These are phyloP conservation scores for Fusarium pseudocircinatum DNA, from an alignment of 2,329 filamentous ascomycete species.

Conservation along the genomic window DNA sequence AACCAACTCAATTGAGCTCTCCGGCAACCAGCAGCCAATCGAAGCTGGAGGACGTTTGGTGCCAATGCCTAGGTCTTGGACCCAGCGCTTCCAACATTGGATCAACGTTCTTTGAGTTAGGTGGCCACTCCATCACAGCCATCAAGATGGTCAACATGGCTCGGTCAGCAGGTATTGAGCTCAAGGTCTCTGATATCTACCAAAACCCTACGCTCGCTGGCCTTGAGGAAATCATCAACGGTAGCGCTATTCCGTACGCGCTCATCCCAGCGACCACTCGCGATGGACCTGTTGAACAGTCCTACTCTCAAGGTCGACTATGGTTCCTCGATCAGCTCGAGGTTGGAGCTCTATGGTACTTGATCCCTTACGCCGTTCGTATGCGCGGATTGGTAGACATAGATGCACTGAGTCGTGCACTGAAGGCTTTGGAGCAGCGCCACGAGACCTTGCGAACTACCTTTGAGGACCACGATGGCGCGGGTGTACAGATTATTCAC, in stretches of 20 bases:
- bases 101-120: neutral
- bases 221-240: neutral
- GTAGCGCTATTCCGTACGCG: neutral
- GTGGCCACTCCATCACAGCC: constrained; percentile 3
- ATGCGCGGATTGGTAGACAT: neutral
- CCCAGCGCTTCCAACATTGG: neutral
- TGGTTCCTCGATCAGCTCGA: constrained; percentile 21
- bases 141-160: constrained; percentile 21
- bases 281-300: neutral
- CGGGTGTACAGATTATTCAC: neutral
- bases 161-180: neutral
- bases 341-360: neutral
- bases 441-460: neutral
- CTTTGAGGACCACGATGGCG: neutral
- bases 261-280: neutral
- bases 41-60: neutral
- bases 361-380: neutral
- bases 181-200: constrained; percentile 6
- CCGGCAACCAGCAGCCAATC: accelerated
- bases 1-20: too few relatives aligned
- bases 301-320: neutral
- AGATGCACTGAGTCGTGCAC: neutral
- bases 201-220: neutral
- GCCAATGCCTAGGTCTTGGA: neutral
- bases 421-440: neutral